phyloP scores from a whole-genome alignment of 2,329 filamentous ascomycete genomes.

The Colletotrichum australisinense region DNA sequence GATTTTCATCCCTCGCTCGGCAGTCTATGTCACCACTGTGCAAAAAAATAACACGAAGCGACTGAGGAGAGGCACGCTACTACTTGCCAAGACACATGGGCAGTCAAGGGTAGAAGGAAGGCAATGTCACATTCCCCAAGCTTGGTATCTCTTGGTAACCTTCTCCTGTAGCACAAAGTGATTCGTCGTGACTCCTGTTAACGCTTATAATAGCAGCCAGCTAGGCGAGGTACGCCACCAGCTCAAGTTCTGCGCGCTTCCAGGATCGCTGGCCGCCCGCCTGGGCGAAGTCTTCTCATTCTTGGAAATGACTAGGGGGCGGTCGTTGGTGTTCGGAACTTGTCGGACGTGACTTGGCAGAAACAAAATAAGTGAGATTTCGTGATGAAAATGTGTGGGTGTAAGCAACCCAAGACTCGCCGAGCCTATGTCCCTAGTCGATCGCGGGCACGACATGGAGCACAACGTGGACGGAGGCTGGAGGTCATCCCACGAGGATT shows the following conservation, averaged over 20 bases:
- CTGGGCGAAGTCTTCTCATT: neutral
- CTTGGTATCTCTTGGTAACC: constrained; percentile 18
- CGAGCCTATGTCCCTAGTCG: constrained; percentile 1
- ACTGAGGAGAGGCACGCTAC: neutral
- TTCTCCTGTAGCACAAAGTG: constrained; percentile 11
- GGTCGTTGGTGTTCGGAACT: constrained; percentile 29
- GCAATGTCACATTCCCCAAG: constrained; percentile 7
- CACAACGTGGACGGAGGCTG: neutral
- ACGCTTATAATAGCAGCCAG: neutral
- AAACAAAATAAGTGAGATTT: neutral
- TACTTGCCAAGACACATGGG: constrained; percentile 22
- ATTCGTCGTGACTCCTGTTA: neutral
- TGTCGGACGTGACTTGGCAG: constrained; percentile 31
- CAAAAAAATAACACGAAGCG: neutral
- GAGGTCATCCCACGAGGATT: neutral
- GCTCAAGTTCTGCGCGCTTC: neutral
- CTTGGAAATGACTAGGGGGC: neutral
- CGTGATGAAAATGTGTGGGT: neutral
- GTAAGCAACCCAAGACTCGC: neutral
- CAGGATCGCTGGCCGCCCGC: constrained; percentile 1
- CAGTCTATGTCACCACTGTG: neutral
- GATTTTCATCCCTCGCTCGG: constrained; percentile 14
- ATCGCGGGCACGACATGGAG: constrained; percentile 10
- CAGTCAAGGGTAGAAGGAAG: neutral
- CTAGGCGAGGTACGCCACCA: constrained; percentile 4